Conservation (phyloP, 1,284 basidiomycete species). For the Ustilago sp. region DNA sequence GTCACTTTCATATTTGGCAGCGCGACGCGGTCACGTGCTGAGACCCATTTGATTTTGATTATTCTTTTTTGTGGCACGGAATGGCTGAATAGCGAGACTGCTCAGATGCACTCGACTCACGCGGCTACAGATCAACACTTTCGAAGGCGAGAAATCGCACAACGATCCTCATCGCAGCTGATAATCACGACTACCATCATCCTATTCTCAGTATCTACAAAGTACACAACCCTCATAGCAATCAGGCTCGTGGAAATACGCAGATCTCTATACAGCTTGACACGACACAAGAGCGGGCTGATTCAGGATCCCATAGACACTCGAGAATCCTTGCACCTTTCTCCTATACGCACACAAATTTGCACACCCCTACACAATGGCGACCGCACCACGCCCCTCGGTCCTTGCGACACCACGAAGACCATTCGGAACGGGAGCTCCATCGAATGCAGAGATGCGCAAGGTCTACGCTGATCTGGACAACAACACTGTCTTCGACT, state of each 20-base stretch:
- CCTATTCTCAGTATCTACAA: background rate
- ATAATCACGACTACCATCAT: constrained; percentile 20
- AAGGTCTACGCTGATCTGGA: constrained; percentile 48
- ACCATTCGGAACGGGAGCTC: constrained; percentile 33
- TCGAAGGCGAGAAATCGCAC: background rate
- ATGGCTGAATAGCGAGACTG: background rate
- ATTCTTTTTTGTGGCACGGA: constrained; percentile 2
- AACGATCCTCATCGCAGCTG: background rate
- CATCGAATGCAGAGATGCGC: constrained; percentile 49
- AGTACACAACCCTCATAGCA: background rate
- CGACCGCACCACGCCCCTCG: constrained; percentile 34
- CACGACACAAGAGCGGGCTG: background rate
- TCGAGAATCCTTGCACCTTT: background rate
- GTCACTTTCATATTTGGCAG: constrained; percentile 21
- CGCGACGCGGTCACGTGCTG: constrained; percentile 48
- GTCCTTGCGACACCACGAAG: constrained; percentile 47
- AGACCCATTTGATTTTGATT: background rate
- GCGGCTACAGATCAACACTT: constrained; percentile 33
- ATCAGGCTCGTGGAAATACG: background rate
- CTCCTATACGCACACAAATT: background rate
- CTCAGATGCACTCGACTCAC: background rate
- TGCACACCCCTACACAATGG: constrained; percentile 11
- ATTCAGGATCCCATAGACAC: background rate
- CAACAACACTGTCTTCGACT: constrained; percentile 58
- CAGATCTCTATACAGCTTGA: background rate